phyloP scores from a whole-genome alignment of 352 stramenopile species.

The Blastocystis sp. region DNA sequence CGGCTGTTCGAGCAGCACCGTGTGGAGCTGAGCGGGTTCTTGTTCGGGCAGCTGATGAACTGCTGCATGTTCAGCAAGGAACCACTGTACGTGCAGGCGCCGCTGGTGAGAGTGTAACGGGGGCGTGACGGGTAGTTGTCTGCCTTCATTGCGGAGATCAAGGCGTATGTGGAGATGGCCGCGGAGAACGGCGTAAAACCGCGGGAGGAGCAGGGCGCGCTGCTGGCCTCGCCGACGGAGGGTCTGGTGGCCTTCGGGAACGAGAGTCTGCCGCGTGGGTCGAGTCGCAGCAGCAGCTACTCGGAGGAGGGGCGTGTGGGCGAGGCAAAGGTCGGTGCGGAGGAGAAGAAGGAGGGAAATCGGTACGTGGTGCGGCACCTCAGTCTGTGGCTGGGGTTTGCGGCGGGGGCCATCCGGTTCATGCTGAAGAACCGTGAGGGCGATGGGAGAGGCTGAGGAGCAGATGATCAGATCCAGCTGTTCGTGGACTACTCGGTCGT shows the following conservation, averaged over 20 bases:
- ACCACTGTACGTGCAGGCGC: background rate
- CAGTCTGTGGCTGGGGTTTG: conserved; percentile 46
- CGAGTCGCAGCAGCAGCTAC: background rate
- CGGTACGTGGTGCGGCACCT: conserved; percentile 8
- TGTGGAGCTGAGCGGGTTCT: conserved; percentile 14
- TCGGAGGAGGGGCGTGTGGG: background rate
- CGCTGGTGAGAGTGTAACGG: background rate
- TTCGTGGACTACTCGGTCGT: conserved; percentile 21
- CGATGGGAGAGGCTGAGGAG: background rate
- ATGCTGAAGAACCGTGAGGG: conserved; percentile 33
- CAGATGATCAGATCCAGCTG: conserved; percentile 1
- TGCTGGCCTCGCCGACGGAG: conserved; percentile 10
- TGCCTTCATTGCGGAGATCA: conserved; percentile 16
- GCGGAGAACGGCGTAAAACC: conserved; percentile 5
- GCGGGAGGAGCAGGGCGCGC: background rate
- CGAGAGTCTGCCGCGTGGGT: background rate
- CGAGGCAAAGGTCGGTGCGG: background rate
- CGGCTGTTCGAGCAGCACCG: conserved; percentile 1
- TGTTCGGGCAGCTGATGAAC: conserved; percentile 61
- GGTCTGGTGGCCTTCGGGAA: background rate
- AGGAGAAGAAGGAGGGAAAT: conserved; percentile 14
- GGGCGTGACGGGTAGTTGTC: background rate
- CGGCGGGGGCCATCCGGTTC: conserved; percentile 34
- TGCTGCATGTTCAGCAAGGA: background rate
- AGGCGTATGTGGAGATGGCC: conserved; percentile 14